A percentile compares a stretch with the other conserved stretches of the same genome.
phyloP scores from a whole-genome alignment of 768 basidiomycete species.

The Cantharellus anzutake region DNA sequence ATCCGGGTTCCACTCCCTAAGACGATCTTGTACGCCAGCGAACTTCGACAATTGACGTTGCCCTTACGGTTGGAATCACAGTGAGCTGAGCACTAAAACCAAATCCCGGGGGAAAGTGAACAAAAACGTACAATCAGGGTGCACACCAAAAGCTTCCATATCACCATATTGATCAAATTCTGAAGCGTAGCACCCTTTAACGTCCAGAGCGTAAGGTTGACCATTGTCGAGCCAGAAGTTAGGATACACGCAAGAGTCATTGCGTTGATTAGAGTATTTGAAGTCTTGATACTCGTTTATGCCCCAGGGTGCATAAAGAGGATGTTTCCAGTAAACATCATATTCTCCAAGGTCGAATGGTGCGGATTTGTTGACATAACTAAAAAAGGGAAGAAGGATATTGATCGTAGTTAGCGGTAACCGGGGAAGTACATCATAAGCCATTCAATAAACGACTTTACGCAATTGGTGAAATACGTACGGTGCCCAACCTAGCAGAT shows the following conservation, averaged over 20 bases:
- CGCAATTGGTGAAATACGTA: conserved; percentile 18
- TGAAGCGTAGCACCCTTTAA: conserved; percentile 54
- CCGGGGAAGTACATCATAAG: background rate
- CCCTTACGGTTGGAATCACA: conserved; percentile 18
- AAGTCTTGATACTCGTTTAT: conserved; percentile 77
- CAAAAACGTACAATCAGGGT: conserved; percentile 43
- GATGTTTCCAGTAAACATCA: conserved; percentile 48
- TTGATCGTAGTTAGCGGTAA: conserved; percentile 2
- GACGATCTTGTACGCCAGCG: conserved; percentile 89
- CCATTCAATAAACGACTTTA: background rate
- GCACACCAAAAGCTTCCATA: conserved; percentile 95
- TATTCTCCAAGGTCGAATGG: conserved; percentile 68
- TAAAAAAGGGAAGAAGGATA: conserved; percentile 15
- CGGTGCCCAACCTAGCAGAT: conserved; percentile 75
- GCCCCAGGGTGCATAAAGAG: conserved; percentile 66
- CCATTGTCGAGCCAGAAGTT: conserved; percentile 69
- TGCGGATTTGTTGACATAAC: conserved; percentile 59
- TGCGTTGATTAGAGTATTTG: conserved; percentile 47
- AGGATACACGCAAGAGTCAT: conserved; percentile 56
- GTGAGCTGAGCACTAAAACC: conserved; percentile 1
- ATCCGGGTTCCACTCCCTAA: conserved; percentile 72
- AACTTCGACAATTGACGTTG: conserved; percentile 89
- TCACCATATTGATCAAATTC: conserved; percentile 95
- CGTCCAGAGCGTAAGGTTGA: conserved; percentile 33
- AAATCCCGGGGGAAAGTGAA: background rate